phyloP scores from a whole-genome alignment of 2,329 filamentous ascomycete genomes.

The Arthroderma sp. region DNA sequence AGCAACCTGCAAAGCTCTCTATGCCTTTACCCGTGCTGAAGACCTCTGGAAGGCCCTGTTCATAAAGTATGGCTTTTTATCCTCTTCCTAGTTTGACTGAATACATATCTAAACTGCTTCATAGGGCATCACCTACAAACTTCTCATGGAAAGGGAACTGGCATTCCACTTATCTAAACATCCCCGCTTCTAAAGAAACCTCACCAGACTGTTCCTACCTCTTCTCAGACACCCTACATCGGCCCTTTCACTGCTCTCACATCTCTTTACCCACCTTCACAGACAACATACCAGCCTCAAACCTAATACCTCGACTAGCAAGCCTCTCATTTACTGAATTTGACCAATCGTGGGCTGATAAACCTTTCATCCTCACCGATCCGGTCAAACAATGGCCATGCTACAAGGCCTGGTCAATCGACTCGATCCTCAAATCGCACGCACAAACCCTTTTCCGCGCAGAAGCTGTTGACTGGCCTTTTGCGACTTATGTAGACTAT shows the following conservation, averaged over 20 bases:
- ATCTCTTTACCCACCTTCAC: conserved; percentile 54
- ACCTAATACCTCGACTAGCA: conserved; percentile 57
- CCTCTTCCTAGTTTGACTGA: neutral
- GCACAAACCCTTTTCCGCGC: conserved; percentile 62
- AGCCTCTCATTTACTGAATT: conserved; percentile 63
- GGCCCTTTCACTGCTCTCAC: conserved; percentile 80
- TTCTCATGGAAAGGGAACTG: conserved; percentile 70
- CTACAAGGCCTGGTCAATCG: conserved; percentile 58
- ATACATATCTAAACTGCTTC: neutral
- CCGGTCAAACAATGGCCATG: conserved; percentile 74
- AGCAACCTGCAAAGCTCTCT: conserved; percentile 69
- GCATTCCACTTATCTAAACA: conserved; percentile 61
- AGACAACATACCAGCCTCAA: conserved; percentile 55
- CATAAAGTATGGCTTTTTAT: conserved; percentile 49
- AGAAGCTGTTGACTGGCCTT: conserved; percentile 85
- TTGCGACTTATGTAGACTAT: conserved; percentile 69
- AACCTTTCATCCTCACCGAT: conserved; percentile 73
- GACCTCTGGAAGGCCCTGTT: conserved; percentile 84
- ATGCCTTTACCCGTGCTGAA: conserved; percentile 70
- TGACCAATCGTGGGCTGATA: conserved; percentile 58
- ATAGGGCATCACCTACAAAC: conserved; percentile 6
- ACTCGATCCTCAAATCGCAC: conserved; percentile 53
- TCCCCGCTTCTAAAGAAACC: conserved; percentile 41
- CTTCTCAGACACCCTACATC: conserved; percentile 80
- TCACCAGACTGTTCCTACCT: conserved; percentile 60